A percentile compares a stretch with the other conserved stretches of the same genome.
Conservation (phyloP, 177 flowering plant genomes). For the Vitis hybrid region DNA sequence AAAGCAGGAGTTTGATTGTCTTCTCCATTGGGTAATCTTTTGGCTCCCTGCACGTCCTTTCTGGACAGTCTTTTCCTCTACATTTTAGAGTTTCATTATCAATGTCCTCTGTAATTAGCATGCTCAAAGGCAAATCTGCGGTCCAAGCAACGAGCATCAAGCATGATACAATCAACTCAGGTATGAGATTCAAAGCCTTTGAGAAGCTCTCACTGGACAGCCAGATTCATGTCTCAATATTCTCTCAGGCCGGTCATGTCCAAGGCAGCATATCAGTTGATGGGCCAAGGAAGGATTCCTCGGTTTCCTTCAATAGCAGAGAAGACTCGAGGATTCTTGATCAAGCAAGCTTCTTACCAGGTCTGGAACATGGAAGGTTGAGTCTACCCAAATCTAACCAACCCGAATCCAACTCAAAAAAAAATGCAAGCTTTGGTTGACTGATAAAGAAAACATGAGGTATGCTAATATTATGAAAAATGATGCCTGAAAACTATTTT, state of each 20-base stretch:
- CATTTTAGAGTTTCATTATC: no score
- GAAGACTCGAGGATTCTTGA: slow-evolving; percentile 29
- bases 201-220: slow-evolving; percentile 59
- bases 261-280: slow-evolving; percentile 37
- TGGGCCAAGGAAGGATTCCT: slow-evolving; percentile 55
- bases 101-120: no score
- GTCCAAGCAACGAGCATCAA: slow-evolving; percentile 51
- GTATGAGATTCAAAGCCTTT: slow-evolving; percentile 56
- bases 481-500: no score
- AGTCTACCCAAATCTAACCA: no score
- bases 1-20: slow-evolving; percentile 71
- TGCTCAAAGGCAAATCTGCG: slow-evolving; percentile 65
- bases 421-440: no score
- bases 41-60: background rate
- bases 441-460: no score
- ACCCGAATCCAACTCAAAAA: no score
- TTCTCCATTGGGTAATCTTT: slow-evolving; percentile 75
- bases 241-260: slow-evolving; percentile 28
- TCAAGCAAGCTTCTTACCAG: slow-evolving; percentile 3
- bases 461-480: no score
- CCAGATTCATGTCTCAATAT: slow-evolving; percentile 29
- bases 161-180: slow-evolving; percentile 19
- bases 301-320: slow-evolving; percentile 24
- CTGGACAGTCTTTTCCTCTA: slow-evolving; percentile 33
- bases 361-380: background rate